Evolutionary conservation across 352 stramenopile genomes (phyloP).

Genomic region (Phytophthora pinifolia): DNA sequence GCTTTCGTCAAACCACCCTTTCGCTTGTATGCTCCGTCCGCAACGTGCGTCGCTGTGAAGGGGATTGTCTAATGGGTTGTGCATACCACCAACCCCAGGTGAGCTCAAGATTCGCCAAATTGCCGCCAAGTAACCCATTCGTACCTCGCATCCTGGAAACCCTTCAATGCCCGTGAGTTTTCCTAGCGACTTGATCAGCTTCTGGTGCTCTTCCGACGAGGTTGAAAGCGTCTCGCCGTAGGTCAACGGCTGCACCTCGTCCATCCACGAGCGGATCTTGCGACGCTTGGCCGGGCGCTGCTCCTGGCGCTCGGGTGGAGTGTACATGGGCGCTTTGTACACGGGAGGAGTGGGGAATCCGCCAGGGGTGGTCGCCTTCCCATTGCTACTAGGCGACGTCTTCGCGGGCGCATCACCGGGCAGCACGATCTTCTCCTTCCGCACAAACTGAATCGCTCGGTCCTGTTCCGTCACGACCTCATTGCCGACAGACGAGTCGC

Average conservation of each 20-base stretch:
- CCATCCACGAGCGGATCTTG: conserved; percentile 88
- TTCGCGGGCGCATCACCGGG: conserved; percentile 10
- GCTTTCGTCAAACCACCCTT: conserved; percentile 73
- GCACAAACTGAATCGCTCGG: conserved; percentile 57
- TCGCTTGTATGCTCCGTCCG: conserved; percentile 65
- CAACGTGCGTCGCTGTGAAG: conserved; percentile 82
- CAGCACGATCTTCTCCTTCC: conserved; percentile 32
- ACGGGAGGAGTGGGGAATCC: conserved; percentile 40
- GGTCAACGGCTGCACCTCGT: conserved; percentile 66
- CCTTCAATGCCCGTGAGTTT: conserved; percentile 73
- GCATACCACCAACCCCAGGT: conserved; percentile 7
- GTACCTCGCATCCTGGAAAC: conserved; percentile 85
- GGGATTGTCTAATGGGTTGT: conserved; percentile 60
- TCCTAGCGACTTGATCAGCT: conserved; percentile 50
- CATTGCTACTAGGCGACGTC: conserved; percentile 27
- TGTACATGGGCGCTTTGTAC: conserved; percentile 78
- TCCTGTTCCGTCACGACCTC: conserved; percentile 76
- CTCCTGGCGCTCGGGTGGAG: conserved; percentile 58
- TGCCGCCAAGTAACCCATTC: background rate
- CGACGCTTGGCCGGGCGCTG: conserved; percentile 68
- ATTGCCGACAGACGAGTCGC: conserved; percentile 41
- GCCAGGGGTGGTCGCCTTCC: conserved; percentile 23
- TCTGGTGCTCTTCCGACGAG: conserved; percentile 67
- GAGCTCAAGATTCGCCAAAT: background rate
- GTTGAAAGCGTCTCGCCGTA: conserved; percentile 61